Evolutionary conservation across 2,329 filamentous ascomycete species (phyloP).

Genomic region (Mycocentrospora acerina): DNA sequence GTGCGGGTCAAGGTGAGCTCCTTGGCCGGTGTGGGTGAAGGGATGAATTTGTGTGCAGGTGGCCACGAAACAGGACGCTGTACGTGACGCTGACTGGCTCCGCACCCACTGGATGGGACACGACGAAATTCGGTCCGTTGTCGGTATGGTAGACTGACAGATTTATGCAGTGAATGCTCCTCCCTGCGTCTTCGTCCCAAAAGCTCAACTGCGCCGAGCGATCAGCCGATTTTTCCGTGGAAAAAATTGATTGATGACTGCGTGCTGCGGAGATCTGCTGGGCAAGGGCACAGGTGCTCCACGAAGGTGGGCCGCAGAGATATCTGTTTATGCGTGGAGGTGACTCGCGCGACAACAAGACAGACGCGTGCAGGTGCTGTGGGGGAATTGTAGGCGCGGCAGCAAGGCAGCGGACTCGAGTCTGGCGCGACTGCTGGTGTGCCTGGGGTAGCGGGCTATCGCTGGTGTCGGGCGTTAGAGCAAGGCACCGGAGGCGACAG

Average conservation of each 20-base stretch:
- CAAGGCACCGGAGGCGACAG: slow-evolving; percentile 25
- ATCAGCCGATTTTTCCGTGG: slow-evolving; percentile 1
- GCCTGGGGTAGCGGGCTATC: slow-evolving; percentile 23
- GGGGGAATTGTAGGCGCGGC: slow-evolving; percentile 21
- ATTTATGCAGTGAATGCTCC: slow-evolving; percentile 20
- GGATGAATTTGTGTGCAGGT: slow-evolving; percentile 12
- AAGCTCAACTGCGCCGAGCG: slow-evolving; percentile 35
- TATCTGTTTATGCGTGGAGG: slow-evolving; percentile 13
- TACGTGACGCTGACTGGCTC: slow-evolving; percentile 17
- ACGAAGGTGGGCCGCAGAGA: too few species aligned
- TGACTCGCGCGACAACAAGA: slow-evolving; percentile 17
- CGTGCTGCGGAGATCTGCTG: too few species aligned
- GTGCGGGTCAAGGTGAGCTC: slow-evolving; percentile 18
- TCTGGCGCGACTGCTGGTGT: slow-evolving; percentile 23
- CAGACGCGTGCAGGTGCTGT: slow-evolving; percentile 10
- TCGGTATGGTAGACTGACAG: slow-evolving; percentile 23
- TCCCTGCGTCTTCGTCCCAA: slow-evolving; percentile 29
- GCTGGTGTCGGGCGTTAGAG: slow-evolving; percentile 27
- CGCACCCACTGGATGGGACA: slow-evolving; percentile 8
- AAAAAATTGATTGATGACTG: too few species aligned
- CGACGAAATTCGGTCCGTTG: slow-evolving; percentile 36
- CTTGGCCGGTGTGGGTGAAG: slow-evolving; percentile 21
- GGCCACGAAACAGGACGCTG: slow-evolving; percentile 16
- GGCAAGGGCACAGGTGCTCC: too few species aligned
- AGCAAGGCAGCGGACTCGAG: slow-evolving; percentile 17